Percentiles rank a stretch among this genome's conserved stretches.
These are phyloP conservation scores for Amylocarpus encephaloides DNA, from an alignment of 2,329 filamentous ascomycete species.

Conservation along the genomic window DNA sequence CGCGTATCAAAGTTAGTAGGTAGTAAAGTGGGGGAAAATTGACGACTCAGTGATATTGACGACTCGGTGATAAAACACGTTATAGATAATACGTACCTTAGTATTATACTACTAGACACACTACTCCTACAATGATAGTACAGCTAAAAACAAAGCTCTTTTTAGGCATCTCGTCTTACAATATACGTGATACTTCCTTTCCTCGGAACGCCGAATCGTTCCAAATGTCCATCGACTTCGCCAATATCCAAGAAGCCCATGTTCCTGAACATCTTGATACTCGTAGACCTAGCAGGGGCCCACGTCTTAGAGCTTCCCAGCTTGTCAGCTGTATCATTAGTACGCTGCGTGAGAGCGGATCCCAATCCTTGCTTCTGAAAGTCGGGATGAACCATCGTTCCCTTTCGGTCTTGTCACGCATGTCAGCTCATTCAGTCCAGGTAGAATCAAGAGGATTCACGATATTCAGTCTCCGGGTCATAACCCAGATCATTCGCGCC, in stretches of 20 bases:
- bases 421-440: neutral
- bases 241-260: slow-evolving; percentile 15
- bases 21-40: no score
- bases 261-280: slow-evolving; percentile 13
- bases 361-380: slow-evolving; percentile 17
- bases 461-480: slow-evolving; percentile 20
- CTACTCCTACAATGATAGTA: no score
- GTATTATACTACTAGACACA: no score
- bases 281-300: slow-evolving; percentile 12
- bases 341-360: slow-evolving; percentile 14
- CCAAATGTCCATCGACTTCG: slow-evolving; percentile 10
- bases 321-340: slow-evolving; percentile 17
- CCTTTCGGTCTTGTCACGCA: slow-evolving; percentile 15
- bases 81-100: no score
- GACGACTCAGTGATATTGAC: no score
- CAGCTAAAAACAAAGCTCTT: no score
- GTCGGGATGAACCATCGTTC: slow-evolving; percentile 18
- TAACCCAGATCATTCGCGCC: slow-evolving; percentile 14
- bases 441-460: slow-evolving; percentile 4
- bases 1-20: no score
- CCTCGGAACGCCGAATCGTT: slow-evolving; percentile 10
- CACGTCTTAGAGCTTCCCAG: slow-evolving; percentile 10
- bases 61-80: no score
- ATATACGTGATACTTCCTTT: slow-evolving; percentile 9
- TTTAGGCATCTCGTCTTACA: neutral